These are phyloP conservation scores for Citrullus mucosospermus DNA, from an alignment of 306 rosid genomes.

Conservation along the genomic window DNA sequence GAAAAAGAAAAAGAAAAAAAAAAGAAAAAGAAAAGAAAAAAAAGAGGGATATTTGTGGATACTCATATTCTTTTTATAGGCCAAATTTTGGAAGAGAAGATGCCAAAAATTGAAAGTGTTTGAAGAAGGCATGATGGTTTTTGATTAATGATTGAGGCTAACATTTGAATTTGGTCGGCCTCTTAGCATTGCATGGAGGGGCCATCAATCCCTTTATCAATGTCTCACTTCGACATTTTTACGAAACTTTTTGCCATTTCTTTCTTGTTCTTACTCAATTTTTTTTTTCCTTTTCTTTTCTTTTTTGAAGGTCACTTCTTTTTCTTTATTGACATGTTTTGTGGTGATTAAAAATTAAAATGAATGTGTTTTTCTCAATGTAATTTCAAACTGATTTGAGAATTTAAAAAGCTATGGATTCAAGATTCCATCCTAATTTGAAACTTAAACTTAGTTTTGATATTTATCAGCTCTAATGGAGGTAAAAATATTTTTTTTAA, in stretches of 20 bases:
- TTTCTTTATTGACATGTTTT: background rate
- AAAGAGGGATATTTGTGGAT: background rate
- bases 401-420: background rate
- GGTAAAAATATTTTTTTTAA: no score
- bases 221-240: background rate
- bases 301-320: background rate
- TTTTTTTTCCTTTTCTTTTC: background rate
- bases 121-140: background rate
- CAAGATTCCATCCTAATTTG: background rate
- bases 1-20: background rate
- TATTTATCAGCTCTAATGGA: background rate
- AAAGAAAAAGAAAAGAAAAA: background rate
- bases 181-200: background rate
- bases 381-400: background rate
- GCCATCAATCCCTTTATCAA: background rate
- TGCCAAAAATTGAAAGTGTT: background rate
- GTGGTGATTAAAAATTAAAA: background rate
- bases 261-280: background rate
- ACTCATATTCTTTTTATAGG: background rate
- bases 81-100: background rate
- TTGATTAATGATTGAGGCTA: background rate
- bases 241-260: background rate
- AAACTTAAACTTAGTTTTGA: background rate
- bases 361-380: background rate
- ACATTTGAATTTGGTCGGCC: background rate